A percentile compares a stretch with the other conserved stretches of the same genome.
Evolutionary conservation across 164 flowering plant species (phyloP).

Genomic region (Cinnamomum micranthum): DNA sequence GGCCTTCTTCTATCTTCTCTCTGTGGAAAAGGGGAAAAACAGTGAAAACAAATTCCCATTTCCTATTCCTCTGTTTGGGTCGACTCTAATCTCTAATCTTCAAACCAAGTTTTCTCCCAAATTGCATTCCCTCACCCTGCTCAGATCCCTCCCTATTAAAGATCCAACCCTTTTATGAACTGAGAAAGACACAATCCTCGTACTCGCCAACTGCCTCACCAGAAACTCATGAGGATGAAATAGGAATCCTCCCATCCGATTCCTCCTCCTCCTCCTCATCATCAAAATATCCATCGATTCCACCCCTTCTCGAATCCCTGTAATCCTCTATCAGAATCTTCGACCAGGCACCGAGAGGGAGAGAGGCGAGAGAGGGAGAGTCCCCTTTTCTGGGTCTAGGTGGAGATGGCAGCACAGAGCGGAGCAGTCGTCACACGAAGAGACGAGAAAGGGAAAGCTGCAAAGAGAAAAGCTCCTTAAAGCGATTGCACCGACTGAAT

Average conservation of each 20-base stretch:
- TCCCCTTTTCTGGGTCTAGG: no score
- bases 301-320: slow-evolving; percentile 2
- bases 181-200: slow-evolving; percentile 21
- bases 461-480: no score
- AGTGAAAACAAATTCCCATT: no score
- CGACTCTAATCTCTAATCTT: slow-evolving; percentile 12
- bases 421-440: no score
- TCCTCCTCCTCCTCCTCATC: slow-evolving; percentile 5
- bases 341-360: slow-evolving; percentile 14
- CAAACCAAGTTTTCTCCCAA: slow-evolving; percentile 26
- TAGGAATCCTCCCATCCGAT: neutral
- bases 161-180: slow-evolving; percentile 31
- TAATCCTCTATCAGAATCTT: slow-evolving; percentile 23
- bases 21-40: no score
- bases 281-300: neutral
- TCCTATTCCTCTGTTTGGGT: neutral
- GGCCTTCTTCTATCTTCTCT: no score
- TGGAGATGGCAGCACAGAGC: no score
- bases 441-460: no score
- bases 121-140: slow-evolving; percentile 29
- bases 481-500: no score
- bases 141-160: slow-evolving; percentile 28
- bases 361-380: no score
- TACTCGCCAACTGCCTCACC: slow-evolving; percentile 25
- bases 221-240: slow-evolving; percentile 29